A percentile compares a stretch with the other conserved stretches of the same genome.
phyloP scores from a whole-genome alignment of 176 grass and related monocot genomes.

The Pontederia paniculata region DNA sequence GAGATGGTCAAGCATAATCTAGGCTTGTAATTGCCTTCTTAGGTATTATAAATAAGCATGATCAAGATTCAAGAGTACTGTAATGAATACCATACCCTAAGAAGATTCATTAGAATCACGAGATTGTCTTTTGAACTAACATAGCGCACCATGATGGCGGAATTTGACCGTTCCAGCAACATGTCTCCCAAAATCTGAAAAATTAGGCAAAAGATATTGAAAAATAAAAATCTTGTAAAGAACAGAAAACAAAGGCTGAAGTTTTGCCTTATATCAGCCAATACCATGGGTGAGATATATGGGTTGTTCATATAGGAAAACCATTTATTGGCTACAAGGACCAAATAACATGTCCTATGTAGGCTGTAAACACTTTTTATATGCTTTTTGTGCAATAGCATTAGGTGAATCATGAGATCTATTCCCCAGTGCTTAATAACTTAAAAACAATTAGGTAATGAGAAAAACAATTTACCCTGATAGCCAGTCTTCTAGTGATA shows the following conservation, averaged over 20 bases:
- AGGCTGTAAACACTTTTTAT: too few species aligned
- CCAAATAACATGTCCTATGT: too few species aligned
- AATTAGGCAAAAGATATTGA: not conserved
- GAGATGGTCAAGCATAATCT: too few species aligned
- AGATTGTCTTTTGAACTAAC: conserved; percentile 50
- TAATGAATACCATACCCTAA: conserved; percentile 30
- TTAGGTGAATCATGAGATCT: not conserved
- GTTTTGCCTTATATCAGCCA: too few species aligned
- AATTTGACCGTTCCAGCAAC: conserved; percentile 45
- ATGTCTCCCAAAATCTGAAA: conserved; percentile 58
- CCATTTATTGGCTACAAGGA: too few species aligned
- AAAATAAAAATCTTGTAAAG: too few species aligned
- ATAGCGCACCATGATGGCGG: conserved; percentile 36
- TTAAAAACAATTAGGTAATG: not conserved
- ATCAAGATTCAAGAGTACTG: not conserved
- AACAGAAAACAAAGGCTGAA: too few species aligned
- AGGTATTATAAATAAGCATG: too few species aligned
- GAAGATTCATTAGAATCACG: conserved; percentile 51
- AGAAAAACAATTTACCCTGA: conserved; percentile 17
- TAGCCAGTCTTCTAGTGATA: conserved; percentile 38
- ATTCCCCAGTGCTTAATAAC: too few species aligned
- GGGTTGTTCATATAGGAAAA: too few species aligned
- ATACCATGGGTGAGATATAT: too few species aligned
- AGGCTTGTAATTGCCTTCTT: too few species aligned
- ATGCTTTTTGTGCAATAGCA: not conserved